phyloP scores from a whole-genome alignment of 768 basidiomycete species.

The Botryobasidium botryosum region DNA sequence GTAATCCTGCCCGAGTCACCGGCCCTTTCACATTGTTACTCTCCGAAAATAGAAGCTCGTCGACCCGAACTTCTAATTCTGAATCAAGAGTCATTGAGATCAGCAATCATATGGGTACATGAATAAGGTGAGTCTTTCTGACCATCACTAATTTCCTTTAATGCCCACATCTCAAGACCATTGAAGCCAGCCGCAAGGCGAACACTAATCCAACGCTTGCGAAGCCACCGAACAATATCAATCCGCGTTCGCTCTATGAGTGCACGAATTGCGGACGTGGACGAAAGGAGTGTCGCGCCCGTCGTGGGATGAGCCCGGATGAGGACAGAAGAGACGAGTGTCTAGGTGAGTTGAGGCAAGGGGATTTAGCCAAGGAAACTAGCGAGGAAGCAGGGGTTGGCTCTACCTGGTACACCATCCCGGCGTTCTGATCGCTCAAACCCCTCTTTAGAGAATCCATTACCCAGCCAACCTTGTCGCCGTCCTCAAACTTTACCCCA shows the following conservation, averaged over 20 bases:
- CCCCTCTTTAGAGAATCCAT: conserved; percentile 49
- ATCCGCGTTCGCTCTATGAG: conserved; percentile 53
- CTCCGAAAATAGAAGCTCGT: conserved; percentile 62
- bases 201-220: conserved; percentile 58
- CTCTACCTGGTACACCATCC: conserved; percentile 61
- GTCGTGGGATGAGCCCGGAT: conserved; percentile 45
- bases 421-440: conserved; percentile 46
- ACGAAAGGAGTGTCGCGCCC: conserved; percentile 42
- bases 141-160: conserved; percentile 80
- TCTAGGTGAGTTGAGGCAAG: conserved; percentile 23
- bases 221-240: conserved; percentile 56
- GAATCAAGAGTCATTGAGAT: conserved; percentile 4
- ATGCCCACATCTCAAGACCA: conserved; percentile 64
- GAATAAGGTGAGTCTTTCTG: conserved; percentile 19
- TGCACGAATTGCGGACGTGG: conserved; percentile 51
- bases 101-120: neutral
- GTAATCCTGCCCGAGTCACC: too few species aligned
- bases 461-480: conserved; percentile 59
- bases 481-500: conserved; percentile 59
- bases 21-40: too few species aligned
- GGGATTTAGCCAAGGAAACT: neutral
- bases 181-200: conserved; percentile 69
- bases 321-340: conserved; percentile 54
- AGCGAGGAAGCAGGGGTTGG: conserved; percentile 8
- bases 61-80: conserved; percentile 69